Base-by-base conservation (phyloP, 371 early-diverging fungal species). In the Syncephalastrum sp. region DNA sequence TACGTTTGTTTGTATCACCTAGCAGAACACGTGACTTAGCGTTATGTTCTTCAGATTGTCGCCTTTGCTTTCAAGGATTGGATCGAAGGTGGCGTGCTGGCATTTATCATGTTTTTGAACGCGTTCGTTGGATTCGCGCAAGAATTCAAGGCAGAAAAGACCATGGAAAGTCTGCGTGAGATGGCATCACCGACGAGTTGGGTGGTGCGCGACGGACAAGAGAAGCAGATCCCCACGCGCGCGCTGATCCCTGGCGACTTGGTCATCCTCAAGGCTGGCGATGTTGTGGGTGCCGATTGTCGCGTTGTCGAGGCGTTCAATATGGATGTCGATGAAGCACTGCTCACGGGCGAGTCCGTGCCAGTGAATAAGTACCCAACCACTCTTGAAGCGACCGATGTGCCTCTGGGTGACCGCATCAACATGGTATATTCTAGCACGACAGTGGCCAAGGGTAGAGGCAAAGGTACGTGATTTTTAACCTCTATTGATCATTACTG, bases 231-330 rank as follows among this genome's bases (percentile, higher is more conserved):
- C 2, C 90, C 90, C 21, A 83, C 94, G 4, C 63, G 72, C 33
- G 77, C 83, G 6, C 76, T 94, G 13, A 85, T 90, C 14, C 91
- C 93, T 5, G 96, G 96, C 25, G 97, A 97, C 62, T 70, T 96
- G 38, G 82, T 98, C 55, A 85, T 89, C 4, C 79, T 96, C 7
- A 85, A 92, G 48, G 68, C 93, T 41, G 98, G 98, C 48, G 95
- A 96, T 68, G 94, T 94, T 60, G 79, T 96, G 33, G 95, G 95
- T 45, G 98, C 97, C 15, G 98, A 97, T 65, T 86, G 78, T 29
- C 83, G 87, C 21, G 63, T 95, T 29, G 73, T 96, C 57, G 95
- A 95, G 4, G 52, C 73, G 12, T 75, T 90, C 33, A 91, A 95
- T 62, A 82, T 96, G 58, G 91, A 93, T 59, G 79, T 92, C 2